Percentiles rank a stretch among this genome's conserved stretches.
Conservation (phyloP, 768 basidiomycete genomes). For the Suillus luteus region DNA sequence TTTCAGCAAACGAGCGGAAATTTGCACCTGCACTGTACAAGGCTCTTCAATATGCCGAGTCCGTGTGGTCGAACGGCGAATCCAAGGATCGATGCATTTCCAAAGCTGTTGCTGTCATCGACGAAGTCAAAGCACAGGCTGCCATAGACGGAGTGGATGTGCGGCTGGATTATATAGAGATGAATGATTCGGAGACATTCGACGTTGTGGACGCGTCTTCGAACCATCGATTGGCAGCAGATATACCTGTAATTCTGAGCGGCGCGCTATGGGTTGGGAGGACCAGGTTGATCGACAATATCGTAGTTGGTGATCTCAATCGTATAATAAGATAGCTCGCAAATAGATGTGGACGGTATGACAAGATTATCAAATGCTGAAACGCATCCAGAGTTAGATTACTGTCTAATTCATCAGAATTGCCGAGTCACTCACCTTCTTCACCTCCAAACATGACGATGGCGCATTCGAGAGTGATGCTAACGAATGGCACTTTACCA, state of each 20-base stretch:
- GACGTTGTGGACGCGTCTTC: conserved; percentile 49
- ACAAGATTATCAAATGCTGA: not conserved
- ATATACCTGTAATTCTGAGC: conserved; percentile 65
- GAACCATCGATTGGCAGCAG: conserved; percentile 30
- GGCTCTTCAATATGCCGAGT: conserved; percentile 62
- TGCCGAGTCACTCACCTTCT: not conserved
- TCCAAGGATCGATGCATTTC: conserved; percentile 52
- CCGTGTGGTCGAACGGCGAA: conserved; percentile 54
- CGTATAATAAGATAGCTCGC: conserved; percentile 11
- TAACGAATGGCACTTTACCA: conserved; percentile 25
- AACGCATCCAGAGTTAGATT: not conserved
- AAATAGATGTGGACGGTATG: not conserved
- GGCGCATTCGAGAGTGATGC: conserved; percentile 19
- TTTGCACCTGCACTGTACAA: conserved; percentile 66
- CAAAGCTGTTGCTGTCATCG: conserved; percentile 45
- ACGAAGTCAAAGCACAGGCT: conserved; percentile 32
- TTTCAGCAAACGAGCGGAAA: conserved; percentile 60
- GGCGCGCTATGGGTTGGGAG: conserved; percentile 85
- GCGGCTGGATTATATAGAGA: conserved; percentile 80
- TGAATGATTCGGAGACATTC: conserved; percentile 83
- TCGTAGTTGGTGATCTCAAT: conserved; percentile 63
- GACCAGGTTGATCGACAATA: conserved; percentile 92
- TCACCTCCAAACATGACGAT: conserved; percentile 12
- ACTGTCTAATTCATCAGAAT: not conserved
- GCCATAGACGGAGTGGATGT: conserved; percentile 50